A percentile compares a stretch with the other conserved stretches of the same genome.
Evolutionary conservation across 208 protist species (phyloP).

Genomic region (Porcisia deanei): DNA sequence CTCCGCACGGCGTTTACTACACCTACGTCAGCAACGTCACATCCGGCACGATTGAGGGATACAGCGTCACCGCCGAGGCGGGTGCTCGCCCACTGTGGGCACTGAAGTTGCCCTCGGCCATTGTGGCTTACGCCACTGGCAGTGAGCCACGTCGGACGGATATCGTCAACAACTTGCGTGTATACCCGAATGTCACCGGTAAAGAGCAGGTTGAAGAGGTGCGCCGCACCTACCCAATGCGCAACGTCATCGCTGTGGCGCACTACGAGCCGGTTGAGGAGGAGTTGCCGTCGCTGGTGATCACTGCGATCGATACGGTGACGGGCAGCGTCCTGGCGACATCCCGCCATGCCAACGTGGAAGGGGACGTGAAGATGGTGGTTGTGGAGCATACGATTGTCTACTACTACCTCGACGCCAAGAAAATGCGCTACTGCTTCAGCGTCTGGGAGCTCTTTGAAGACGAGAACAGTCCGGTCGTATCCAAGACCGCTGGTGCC

Average conservation of each 20-base stretch:
- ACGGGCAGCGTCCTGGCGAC: constrained; percentile 83
- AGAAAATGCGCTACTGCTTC: constrained; percentile 80
- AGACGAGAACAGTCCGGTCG: constrained; percentile 43
- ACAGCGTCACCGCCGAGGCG: constrained; percentile 34
- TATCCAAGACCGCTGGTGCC: constrained; percentile 63
- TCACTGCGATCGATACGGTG: constrained; percentile 78
- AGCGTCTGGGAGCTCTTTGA: constrained; percentile 91
- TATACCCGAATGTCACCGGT: constrained; percentile 74
- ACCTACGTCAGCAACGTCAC: constrained; percentile 49
- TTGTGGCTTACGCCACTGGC: constrained; percentile 74
- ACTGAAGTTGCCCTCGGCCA: constrained; percentile 54
- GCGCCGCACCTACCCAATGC: constrained; percentile 77
- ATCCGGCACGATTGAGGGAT: constrained; percentile 54
- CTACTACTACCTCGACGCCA: constrained; percentile 88
- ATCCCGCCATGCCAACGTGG: constrained; percentile 76
- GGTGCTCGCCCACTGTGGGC: constrained; percentile 53
- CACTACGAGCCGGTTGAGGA: constrained; percentile 70
- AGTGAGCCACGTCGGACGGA: constrained; percentile 52
- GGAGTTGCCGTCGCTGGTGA: constrained; percentile 67
- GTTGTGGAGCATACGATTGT: constrained; percentile 83
- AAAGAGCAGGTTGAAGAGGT: constrained; percentile 74
- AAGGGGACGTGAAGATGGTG: constrained; percentile 75
- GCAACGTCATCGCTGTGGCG: constrained; percentile 80
- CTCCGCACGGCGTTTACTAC: constrained; percentile 25
- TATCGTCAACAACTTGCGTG: constrained; percentile 68